Conservation (phyloP, 108 stramenopile species). For the Cyclotella choctawhatcheeana region DNA sequence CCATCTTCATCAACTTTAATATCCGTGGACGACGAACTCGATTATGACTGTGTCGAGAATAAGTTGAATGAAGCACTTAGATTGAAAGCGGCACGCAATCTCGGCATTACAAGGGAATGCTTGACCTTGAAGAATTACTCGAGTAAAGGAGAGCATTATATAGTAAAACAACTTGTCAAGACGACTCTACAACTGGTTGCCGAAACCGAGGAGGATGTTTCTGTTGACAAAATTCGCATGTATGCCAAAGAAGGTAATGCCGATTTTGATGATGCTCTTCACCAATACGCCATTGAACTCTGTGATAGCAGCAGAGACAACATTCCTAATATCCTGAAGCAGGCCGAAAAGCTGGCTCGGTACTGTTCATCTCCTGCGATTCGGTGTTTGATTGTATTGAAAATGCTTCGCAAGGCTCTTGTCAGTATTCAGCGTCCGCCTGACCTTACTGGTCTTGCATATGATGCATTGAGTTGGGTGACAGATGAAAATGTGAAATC, state of each 20-base stretch:
- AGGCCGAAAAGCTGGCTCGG: constrained; percentile 44
- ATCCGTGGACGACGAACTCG: constrained; percentile 45
- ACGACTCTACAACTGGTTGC: constrained; percentile 8
- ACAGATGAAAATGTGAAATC: constrained; percentile 65
- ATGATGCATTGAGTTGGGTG: constrained; percentile 72
- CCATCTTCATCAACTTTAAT: constrained; percentile 9
- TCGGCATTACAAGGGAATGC: constrained; percentile 53
- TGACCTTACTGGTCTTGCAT: constrained; percentile 63
- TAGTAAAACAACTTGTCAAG: constrained; percentile 72
- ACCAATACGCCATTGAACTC: constrained; percentile 55
- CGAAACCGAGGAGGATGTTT: constrained; percentile 3
- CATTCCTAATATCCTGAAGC: constrained; percentile 25
- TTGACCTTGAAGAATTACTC: constrained; percentile 49
- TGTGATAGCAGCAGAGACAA: constrained; percentile 65
- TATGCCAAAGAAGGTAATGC: constrained; percentile 59
- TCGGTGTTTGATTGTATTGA: constrained; percentile 69
- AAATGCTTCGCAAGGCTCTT: constrained; percentile 70
- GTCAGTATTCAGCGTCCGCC: constrained; percentile 67
- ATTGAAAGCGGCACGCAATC: constrained; percentile 60
- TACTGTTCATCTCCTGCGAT: constrained; percentile 59
- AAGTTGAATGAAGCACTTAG: constrained; percentile 68
- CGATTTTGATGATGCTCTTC: constrained; percentile 64
- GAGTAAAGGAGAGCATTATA: constrained; percentile 58
- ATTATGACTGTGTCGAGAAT: constrained; percentile 63
- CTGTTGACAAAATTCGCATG: constrained; percentile 44